phyloP scores from a whole-genome alignment of 805 yeast genomes.

The Ogataea allantospora region DNA sequence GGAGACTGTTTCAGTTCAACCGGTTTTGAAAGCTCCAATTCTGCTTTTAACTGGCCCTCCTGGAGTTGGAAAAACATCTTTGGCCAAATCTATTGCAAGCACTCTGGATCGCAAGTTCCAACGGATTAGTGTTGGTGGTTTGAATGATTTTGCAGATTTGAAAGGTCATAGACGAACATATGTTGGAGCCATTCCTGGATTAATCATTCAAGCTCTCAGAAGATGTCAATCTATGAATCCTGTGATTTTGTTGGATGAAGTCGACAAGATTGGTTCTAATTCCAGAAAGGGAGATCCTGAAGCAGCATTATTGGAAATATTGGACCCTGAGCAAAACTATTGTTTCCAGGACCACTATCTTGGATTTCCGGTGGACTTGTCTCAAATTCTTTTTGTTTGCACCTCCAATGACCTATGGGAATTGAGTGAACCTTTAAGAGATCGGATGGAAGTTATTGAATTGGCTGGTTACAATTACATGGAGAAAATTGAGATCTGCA shows the following conservation, averaged over 20 bases:
- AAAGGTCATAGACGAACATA: conserved; percentile 90
- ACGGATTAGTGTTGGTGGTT: conserved; percentile 81
- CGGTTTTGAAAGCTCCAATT: conserved; percentile 56
- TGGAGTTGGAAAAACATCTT: conserved; percentile 88
- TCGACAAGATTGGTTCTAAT: conserved; percentile 55
- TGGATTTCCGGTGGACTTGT: conserved; percentile 82
- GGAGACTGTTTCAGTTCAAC: not conserved
- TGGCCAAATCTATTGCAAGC: conserved; percentile 77
- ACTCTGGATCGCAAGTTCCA: conserved; percentile 74
- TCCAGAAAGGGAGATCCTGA: conserved; percentile 71
- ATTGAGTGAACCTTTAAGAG: conserved; percentile 73
- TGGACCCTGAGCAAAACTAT: conserved; percentile 86
- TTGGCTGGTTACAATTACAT: conserved; percentile 75
- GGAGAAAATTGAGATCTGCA: conserved; percentile 74
- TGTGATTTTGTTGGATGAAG: conserved; percentile 78
- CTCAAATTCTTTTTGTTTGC: conserved; percentile 78
- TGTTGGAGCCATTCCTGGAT: conserved; percentile 91
- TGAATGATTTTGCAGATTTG: conserved; percentile 84
- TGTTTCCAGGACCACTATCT: conserved; percentile 78
- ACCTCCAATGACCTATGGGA: conserved; percentile 78
- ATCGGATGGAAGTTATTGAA: conserved; percentile 80
- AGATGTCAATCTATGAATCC: conserved; percentile 80
- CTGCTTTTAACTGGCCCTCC: conserved; percentile 87
- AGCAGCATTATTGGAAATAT: conserved; percentile 82
- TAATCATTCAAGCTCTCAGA: conserved; percentile 71